A percentile compares a stretch with the other conserved stretches of the same genome.
Evolutionary conservation across 1,284 basidiomycete species (phyloP).

Genomic region (Vanrija humicola): DNA sequence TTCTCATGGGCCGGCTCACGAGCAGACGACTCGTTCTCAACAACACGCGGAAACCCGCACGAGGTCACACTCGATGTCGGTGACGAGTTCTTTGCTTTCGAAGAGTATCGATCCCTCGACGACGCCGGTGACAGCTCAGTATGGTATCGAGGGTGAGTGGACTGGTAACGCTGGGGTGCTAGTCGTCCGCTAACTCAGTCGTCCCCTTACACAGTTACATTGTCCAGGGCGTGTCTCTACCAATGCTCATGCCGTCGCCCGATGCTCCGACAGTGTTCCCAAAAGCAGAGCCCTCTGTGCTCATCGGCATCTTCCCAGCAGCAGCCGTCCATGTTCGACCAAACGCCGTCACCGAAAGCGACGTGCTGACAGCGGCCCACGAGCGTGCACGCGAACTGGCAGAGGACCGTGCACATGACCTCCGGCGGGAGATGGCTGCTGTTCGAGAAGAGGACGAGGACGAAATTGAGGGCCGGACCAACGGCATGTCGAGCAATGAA

Average conservation of each 20-base stretch:
- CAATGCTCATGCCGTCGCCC: constrained; percentile 48
- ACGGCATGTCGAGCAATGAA: neutral
- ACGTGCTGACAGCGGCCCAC: constrained; percentile 63
- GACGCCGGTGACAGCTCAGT: constrained; percentile 58
- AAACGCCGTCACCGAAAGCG: constrained; percentile 82
- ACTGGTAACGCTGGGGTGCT: neutral
- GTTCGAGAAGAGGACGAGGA: constrained; percentile 73
- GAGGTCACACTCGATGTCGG: constrained; percentile 60
- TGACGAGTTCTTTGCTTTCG: constrained; percentile 94
- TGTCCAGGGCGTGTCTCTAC: constrained; percentile 73
- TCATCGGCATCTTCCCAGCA: constrained; percentile 92
- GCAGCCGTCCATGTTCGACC: constrained; percentile 86
- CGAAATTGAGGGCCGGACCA: constrained; percentile 28
- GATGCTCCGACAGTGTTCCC: constrained; percentile 16
- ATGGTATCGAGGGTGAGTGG: constrained; percentile 81
- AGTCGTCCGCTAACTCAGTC: too few relatives aligned
- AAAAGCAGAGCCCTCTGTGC: constrained; percentile 64
- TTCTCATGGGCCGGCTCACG: constrained; percentile 29
- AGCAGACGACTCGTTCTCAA: constrained; percentile 9
- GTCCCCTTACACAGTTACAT: constrained; percentile 62
- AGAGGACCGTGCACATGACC: constrained; percentile 23
- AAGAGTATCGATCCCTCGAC: constrained; percentile 60
- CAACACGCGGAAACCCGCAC: constrained; percentile 32
- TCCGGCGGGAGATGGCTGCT: constrained; percentile 55
- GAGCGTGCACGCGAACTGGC: constrained; percentile 28